Evolutionary conservation across 345 rosid genomes (phyloP).

Genomic region (Brassica incana): DNA sequence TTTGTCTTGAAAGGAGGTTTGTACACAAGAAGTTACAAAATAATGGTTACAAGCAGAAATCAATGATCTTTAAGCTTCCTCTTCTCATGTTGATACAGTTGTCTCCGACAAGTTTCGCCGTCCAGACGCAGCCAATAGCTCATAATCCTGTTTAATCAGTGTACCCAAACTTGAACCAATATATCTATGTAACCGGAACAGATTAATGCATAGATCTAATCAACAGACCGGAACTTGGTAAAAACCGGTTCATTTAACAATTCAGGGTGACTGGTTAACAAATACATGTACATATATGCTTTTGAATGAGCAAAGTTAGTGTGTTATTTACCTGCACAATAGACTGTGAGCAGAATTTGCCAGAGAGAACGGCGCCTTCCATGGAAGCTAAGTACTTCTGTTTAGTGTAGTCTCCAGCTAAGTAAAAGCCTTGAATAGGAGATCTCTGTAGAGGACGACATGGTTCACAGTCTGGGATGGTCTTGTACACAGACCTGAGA

Average conservation of each 20-base stretch:
- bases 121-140: no score
- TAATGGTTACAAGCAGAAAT: no score
- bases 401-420: conserved; percentile 93
- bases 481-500: conserved; percentile 90
- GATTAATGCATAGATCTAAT: neutral
- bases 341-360: conserved; percentile 87
- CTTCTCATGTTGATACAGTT: no score
- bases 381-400: conserved; percentile 97
- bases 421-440: conserved; percentile 79
- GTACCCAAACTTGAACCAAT: neutral
- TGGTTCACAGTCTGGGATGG: conserved; percentile 83
- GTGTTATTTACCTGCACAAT: conserved; percentile 60
- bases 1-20: no score
- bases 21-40: no score
- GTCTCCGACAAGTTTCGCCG: no score
- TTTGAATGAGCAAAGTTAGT: neutral
- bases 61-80: no score
- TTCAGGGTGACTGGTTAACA: no score
- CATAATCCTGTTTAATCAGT: no score
- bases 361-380: conserved; percentile 97
- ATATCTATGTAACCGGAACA: neutral
- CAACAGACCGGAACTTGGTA: neutral
- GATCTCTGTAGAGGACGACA: conserved; percentile 93
- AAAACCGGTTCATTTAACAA: no score
- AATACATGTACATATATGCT: neutral